Conservation (phyloP, 164 flowering plant species). For the Stephania japonica region DNA sequence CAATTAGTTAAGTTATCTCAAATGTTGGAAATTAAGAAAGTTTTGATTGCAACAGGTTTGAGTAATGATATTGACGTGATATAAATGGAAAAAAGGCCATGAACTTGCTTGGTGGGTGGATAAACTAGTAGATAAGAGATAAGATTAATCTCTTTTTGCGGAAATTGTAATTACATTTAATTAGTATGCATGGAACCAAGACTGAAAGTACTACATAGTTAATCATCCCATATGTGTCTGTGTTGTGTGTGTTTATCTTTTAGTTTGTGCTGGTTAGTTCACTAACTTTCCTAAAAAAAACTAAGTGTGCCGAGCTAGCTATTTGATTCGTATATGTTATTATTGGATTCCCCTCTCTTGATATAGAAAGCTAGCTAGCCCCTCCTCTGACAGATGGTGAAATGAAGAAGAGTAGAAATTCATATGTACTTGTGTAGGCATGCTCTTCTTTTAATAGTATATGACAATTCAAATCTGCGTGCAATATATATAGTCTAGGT, state of each 20-base stretch:
- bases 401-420: too few species aligned
- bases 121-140: constrained; percentile 1
- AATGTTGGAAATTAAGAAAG: neutral
- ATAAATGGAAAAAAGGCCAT: neutral
- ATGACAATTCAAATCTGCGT: too few species aligned
- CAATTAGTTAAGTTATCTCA: neutral
- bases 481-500: too few species aligned
- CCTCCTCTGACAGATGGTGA: too few species aligned
- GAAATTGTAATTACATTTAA: neutral
- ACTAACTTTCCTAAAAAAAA: neutral
- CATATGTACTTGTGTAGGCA: too few species aligned
- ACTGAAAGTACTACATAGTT: neutral
- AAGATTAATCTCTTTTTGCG: neutral
- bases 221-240: neutral
- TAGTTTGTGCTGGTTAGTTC: neutral
- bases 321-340: neutral
- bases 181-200: constrained; percentile 1
- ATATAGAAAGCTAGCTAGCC: neutral
- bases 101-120: constrained; percentile 3
- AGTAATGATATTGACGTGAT: neutral
- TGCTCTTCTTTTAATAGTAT: too few species aligned
- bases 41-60: neutral
- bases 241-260: neutral
- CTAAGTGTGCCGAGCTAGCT: neutral
- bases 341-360: neutral